These are phyloP conservation scores for Malassezia nana DNA, from an alignment of 1,284 basidiomycete species.

Conservation along the genomic window DNA sequence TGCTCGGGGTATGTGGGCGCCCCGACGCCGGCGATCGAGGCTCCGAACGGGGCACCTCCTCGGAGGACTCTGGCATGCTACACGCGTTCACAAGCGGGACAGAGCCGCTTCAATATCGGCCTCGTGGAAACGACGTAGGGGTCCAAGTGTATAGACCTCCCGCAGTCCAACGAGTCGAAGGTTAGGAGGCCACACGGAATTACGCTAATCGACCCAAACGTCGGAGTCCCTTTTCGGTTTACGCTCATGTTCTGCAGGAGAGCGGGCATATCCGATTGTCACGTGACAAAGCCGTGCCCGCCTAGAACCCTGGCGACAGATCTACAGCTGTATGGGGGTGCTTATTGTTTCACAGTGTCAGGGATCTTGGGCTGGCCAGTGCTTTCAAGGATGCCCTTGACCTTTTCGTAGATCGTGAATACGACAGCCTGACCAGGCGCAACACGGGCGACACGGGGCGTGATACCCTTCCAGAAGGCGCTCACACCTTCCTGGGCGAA, in stretches of 20 bases:
- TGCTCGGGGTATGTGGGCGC: background rate
- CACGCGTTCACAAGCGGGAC: too few species aligned
- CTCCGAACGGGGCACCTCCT: background rate
- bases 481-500: conserved; percentile 77
- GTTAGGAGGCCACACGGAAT: background rate
- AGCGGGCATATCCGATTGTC: background rate
- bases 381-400: conserved; percentile 42
- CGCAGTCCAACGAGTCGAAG: background rate
- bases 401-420: conserved; percentile 51
- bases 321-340: background rate
- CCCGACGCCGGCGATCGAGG: background rate
- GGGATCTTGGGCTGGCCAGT: background rate
- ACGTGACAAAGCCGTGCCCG: too few species aligned
- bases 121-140: background rate
- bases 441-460: conserved; percentile 86
- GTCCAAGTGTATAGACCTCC: background rate
- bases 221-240: background rate
- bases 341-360: conserved; percentile 2
- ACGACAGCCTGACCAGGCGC: conserved; percentile 62
- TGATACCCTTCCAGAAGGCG: conserved; percentile 79
- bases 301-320: background rate
- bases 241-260: background rate
- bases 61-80: background rate
- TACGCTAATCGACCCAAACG: background rate
- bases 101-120: background rate